Conservation (phyloP, 108 stramenopile species). For the Nannochloropsis oceanica region DNA sequence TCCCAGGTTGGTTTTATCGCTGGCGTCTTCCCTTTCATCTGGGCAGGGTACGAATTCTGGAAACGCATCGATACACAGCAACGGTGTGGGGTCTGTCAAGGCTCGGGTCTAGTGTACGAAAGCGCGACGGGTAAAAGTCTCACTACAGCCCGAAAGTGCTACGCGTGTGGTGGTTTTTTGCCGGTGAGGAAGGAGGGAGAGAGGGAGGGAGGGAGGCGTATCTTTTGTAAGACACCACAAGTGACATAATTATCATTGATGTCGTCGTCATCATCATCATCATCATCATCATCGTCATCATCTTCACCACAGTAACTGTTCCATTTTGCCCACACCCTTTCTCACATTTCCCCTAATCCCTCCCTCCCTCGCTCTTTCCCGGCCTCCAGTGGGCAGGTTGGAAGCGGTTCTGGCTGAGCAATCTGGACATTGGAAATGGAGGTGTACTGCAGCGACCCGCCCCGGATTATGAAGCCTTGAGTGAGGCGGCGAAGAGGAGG, state of each 20-base stretch:
- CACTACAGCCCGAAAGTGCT: slow-evolving; percentile 8
- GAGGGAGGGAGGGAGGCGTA: too few relatives aligned
- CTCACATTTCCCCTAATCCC: too few relatives aligned
- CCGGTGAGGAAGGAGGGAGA: not conserved
- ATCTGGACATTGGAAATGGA: slow-evolving; percentile 23
- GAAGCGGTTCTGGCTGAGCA: slow-evolving; percentile 13
- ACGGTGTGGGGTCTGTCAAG: slow-evolving; percentile 16
- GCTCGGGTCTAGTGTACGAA: slow-evolving; percentile 4
- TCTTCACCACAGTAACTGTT: too few relatives aligned
- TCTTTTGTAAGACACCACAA: too few relatives aligned
- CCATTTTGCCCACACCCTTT: too few relatives aligned
- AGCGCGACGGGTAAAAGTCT: slow-evolving; percentile 1
- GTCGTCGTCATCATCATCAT: too few relatives aligned
- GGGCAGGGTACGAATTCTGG: slow-evolving; percentile 26
- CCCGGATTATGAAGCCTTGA: slow-evolving; percentile 8
- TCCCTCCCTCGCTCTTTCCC: too few relatives aligned
- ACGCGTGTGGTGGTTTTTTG: slow-evolving; percentile 23
- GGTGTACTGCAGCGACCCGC: slow-evolving; percentile 19
- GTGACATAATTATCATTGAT: too few relatives aligned
- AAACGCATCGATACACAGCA: slow-evolving; percentile 23
- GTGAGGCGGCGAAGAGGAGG: not conserved
- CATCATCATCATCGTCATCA: too few relatives aligned
- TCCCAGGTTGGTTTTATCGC: not conserved
- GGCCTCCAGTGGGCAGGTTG: slow-evolving; percentile 2
- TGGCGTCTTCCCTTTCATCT: slow-evolving; percentile 4